phyloP scores from a whole-genome alignment of 2,329 filamentous ascomycete species.

The Zymoseptoria brevis region DNA sequence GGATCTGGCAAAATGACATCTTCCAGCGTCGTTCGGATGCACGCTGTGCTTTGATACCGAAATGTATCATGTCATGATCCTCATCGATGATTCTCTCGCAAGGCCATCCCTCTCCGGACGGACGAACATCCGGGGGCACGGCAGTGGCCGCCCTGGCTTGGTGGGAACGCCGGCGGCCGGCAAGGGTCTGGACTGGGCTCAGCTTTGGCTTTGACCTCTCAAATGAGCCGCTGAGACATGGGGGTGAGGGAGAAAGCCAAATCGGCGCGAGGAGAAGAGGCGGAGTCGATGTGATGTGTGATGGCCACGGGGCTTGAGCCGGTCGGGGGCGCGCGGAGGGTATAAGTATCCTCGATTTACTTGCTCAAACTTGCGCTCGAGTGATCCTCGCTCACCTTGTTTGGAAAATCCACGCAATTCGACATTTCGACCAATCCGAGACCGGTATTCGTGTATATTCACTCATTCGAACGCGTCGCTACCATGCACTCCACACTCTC shows the following conservation, averaged over 20 bases:
- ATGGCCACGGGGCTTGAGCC: background rate
- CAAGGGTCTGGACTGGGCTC: background rate
- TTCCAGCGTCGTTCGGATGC: no score
- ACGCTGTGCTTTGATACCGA: no score
- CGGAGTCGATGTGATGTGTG: background rate
- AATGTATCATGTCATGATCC: background rate
- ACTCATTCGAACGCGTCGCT: background rate
- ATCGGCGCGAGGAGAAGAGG: background rate
- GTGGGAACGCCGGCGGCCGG: no score
- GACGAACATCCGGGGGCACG: background rate
- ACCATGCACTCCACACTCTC: slow-evolving; percentile 5
- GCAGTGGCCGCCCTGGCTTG: background rate
- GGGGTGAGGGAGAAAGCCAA: background rate
- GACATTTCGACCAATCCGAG: slow-evolving; percentile 4
- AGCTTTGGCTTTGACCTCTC: background rate
- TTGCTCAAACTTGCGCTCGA: slow-evolving; percentile 6
- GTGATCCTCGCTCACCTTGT: background rate
- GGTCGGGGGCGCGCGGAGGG: background rate
- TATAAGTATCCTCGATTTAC: slow-evolving; percentile 5
- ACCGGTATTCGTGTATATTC: background rate
- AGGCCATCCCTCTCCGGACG: background rate
- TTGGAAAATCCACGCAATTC: background rate
- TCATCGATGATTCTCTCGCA: background rate
- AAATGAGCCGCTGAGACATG: background rate
- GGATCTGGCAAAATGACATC: no score